Base-by-base conservation (phyloP, 441 rosid species). In the Erodium chrysanthum region DNA sequence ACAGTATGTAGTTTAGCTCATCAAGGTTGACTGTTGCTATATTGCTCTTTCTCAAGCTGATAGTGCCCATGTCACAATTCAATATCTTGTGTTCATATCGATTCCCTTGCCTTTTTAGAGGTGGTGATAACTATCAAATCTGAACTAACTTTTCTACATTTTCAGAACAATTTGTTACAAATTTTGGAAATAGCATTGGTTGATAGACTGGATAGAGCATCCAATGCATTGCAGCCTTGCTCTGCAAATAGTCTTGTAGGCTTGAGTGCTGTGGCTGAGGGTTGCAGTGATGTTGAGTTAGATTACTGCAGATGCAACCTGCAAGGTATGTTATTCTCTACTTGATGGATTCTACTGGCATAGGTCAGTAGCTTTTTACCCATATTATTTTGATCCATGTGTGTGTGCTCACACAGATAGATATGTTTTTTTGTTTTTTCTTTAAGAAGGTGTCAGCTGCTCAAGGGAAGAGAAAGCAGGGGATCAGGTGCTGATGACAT, bases 171-270 rank as follows among this genome's bases (percentile, higher is more conserved):
- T 77, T 71, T 83, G 76, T 66, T 85, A 65, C 78, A 75, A 40
- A 85, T 91, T 67, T 72, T 93, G 93, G 98, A 96, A 87, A 76
- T 86, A 72, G 88, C 88, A 71, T 79, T 88, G 83, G 78, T 84
- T 75, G 88, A 83, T 78, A 84, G 81, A 76, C 72, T 76, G 18
- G 95, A 90, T 74, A 88, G 80, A 82, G 70, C 72, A 18, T 77
- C 77, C 76, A 84, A 83, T 70, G 66, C 77, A 22, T 56, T 76
- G 67, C 85, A 79, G 27, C 73, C 82, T 74, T 77, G 78, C 79
- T 75, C 87, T 73, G 80, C 83, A 31, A 82, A 80, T 76, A 79
- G 82, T 80, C 85, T 84, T 79, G 73, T 79, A 59, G 84, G 90
- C 72, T 79, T 89, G 70, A 82, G 83, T 80, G 82, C 83, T 20